Base-by-base conservation (phyloP, 2,329 filamentous ascomycete genomes). In the Alternaria hordeiaustralica region DNA sequence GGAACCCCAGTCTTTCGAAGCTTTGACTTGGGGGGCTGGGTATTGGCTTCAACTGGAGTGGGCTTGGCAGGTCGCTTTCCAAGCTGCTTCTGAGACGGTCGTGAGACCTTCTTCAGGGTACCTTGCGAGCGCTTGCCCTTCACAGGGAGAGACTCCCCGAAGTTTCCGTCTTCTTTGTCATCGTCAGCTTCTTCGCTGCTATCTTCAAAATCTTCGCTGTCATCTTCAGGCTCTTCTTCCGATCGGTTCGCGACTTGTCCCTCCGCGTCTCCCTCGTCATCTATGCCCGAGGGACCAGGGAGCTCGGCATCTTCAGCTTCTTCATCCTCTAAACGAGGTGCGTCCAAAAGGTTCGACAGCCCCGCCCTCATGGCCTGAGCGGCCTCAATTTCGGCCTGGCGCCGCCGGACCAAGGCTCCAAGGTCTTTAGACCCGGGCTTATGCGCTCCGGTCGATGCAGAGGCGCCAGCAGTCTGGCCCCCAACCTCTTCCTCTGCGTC, bases 291-390 rank as follows among this genome's bases (percentile, higher is more conserved):
- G 36, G 3, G 3, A 41, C 36, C 36, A 41, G 6, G 1, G 36
- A 41, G 36, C 36, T 41, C 36, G 2, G 36, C 0, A 41, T 41
- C 36, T 41, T 3, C n/a, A 18, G 1, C 36, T 41, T 9, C 44
- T 47, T 47, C 18, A 12, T 26, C 21, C 6, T 47, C 21, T 5
- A 25, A n/a, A 9, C 21, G 45, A 2, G 45, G 2, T 25, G 8
- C 0, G 15, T 1, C 7, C 21, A 47, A 26, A 0, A 6, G 1
- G 0, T 25, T 1, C 13, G 45, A 25, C 1, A 2, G 21, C 0
- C 23, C 45, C 15, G 13, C 21, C 21, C 2, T 0, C 21, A 1
- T n/a, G 21, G 45, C 45, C 21, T 47, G 45, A 25, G 45, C 21
- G 6, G 12, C 45, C 21, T 47, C 45, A 1, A 47, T 25, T 2